Evolutionary conservation across 257 asterid genomes (phyloP), one percentile per base, ranked within the genome.

Genomic region (Nicotiana undulata): DNA sequence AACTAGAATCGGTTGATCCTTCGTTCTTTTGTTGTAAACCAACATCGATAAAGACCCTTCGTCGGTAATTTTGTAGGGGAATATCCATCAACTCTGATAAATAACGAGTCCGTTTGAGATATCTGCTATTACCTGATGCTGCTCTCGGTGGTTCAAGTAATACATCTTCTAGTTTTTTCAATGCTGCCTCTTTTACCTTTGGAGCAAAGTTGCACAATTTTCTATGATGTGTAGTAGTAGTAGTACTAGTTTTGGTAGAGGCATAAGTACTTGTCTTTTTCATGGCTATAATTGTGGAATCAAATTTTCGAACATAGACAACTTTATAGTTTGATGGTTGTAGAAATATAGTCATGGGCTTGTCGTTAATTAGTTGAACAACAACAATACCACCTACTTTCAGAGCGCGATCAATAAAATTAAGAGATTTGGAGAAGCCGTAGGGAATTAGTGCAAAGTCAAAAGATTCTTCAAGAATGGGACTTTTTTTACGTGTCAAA

Each of bases 121-220:
- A 86, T 3, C 63, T 75, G 49, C 34, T 84, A 58, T 83, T 87
- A 1, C 87, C 86, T 12, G 90, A 85, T 2, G 86, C 77, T 13
- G 90, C 82, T n/a, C 90, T 66, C 37, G 90, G 90, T 9, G 90
- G 90, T 51, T 87, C 90, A 1, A 87, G 85, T 0, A 87, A 49
- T 3, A 87, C 88, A 15, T 85, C 88, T 81, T 87, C 90, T 17
- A 85, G 86, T 4, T 81, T 83, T 72, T 70, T 81, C 1, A 85
- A 75, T 11, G 86, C 88, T 44, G 76, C 82, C 75, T 75, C 77
- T 49, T 75, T 81, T 24, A 80, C 83, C 11, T 84, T 78, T 10
- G 76, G 44, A 6, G 67, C 74, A 3, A 82, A 44, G 24, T 70
- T 70, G 59, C 9, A 70, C 2, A 70, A 5, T 44, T 70, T 70